Conservation (phyloP, 108 stramenopile species). For the Nitzschia inconspicua region DNA sequence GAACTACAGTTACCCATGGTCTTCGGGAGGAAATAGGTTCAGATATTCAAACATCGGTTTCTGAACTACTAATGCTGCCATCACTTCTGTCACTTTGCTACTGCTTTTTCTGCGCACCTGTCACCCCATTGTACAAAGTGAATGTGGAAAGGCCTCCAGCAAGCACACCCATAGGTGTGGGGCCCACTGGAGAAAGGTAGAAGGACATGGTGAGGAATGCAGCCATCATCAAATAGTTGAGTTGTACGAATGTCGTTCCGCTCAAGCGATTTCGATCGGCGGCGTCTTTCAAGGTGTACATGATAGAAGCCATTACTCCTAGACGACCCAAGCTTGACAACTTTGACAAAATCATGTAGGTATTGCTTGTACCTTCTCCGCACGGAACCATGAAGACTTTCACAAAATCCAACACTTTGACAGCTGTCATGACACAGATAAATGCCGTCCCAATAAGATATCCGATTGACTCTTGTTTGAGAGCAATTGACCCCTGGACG, state of each 20-base stretch:
- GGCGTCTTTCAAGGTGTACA: conserved; percentile 65
- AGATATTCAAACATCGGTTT: too few relatives aligned
- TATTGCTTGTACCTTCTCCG: not conserved
- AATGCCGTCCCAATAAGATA: conserved; percentile 36
- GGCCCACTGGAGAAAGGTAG: conserved; percentile 3
- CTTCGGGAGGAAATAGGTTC: too few relatives aligned
- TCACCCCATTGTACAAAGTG: too few relatives aligned
- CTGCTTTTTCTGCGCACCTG: too few relatives aligned
- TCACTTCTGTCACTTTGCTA: too few relatives aligned
- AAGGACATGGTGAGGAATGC: conserved; percentile 1
- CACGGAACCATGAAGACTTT: not conserved
- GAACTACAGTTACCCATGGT: too few relatives aligned
- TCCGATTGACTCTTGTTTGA: conserved; percentile 13
- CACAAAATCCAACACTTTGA: conserved; percentile 12
- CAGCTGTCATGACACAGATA: conserved; percentile 23
- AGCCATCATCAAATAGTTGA: conserved; percentile 41
- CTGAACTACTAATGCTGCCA: too few relatives aligned
- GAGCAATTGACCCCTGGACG: conserved; percentile 6
- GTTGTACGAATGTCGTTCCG: conserved; percentile 64
- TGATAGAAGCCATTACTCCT: conserved; percentile 33
- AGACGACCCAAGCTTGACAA: conserved; percentile 41
- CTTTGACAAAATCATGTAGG: conserved; percentile 1
- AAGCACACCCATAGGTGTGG: too few relatives aligned
- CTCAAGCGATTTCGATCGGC: conserved; percentile 59
- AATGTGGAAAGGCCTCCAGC: too few relatives aligned